Evolutionary conservation across 139 green algal genomes (phyloP), one percentile per base, ranked within the genome.

Genomic region (Chlorella vulgaris): DNA sequence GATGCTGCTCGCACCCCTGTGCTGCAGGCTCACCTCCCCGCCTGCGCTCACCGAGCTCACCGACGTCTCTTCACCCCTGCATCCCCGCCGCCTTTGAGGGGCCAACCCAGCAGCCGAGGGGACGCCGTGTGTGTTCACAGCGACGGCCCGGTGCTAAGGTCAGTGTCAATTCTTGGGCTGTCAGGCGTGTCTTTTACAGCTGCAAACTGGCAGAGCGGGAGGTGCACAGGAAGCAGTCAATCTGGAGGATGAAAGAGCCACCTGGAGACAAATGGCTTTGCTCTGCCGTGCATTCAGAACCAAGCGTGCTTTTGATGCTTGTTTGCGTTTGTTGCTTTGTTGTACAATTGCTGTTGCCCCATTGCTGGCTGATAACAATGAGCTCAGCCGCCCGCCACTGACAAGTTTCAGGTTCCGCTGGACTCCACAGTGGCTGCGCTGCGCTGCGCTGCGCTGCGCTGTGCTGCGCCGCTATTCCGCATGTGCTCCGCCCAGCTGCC

Each of bases 1-100:
- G 28, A 5, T 31, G 15, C 18, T n/a, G 18, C 21, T 33, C 26
- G 0, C 67, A 2, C 24, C 3, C 22, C 19, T 33, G 8, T 8
- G 2, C n/a, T 21, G 68, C 68, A 75, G 68, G 68, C 26, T 24
- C n/a, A n/a, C n/a, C 21, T 24, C 24, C 68, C 13, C 28, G 35
- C 39, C 69, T 18, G 42, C 40, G n/a, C 69, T 66, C 31, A 78
- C 70, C 0, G 70, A 78, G 35, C 35, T 78, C 21, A 65, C 70
- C n/a, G 70, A 78, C 31, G 7, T 66, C 8, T 47, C 70, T 0
- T 51, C 70, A 8, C 70, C 70, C 70, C 43, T 7, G 43, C 47
- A 43, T 24, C 43, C 31, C 31, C 29, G 43, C 70, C 70, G 43
- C 31, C 13, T 40, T 2, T 70, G 63, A 70, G 33, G 8, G 33